Evolutionary conservation across 192 early-diverging fungal species (phyloP).

Genomic region (Podochytrium sp.): DNA sequence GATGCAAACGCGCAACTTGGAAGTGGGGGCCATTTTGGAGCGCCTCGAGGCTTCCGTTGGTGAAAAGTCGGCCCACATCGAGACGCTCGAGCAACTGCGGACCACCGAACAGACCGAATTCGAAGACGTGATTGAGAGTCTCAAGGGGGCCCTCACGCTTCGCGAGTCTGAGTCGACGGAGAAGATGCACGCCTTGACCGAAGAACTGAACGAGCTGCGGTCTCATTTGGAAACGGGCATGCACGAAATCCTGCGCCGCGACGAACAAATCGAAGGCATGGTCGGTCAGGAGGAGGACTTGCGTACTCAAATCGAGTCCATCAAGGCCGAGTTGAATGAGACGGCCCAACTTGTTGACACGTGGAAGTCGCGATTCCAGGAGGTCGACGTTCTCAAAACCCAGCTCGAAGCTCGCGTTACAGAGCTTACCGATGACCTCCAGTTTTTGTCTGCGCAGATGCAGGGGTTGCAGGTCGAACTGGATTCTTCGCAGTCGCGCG

Average conservation of each 20-base stretch:
- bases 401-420: background rate
- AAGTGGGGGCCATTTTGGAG: background rate
- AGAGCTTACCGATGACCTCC: slow-evolving; percentile 1
- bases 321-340: slow-evolving; percentile 12
- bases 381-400: background rate
- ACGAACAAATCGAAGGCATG: slow-evolving; percentile 6
- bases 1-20: slow-evolving; percentile 1
- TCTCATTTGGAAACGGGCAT: slow-evolving; percentile 19
- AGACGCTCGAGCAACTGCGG: background rate
- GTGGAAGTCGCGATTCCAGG: background rate
- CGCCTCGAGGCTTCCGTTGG: slow-evolving; percentile 8
- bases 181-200: background rate
- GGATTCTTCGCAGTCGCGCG: background rate
- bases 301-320: background rate
- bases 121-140: slow-evolving; percentile 21
- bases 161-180: background rate
- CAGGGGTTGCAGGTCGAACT: background rate
- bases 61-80: background rate
- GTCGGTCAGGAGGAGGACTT: slow-evolving; percentile 2
- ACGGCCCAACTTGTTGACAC: slow-evolving; percentile 10
- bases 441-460: background rate
- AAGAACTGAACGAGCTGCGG: background rate
- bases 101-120: background rate
- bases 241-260: background rate
- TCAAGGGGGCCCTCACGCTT: background rate